Conservation (phyloP, 345 rosid species). For the Toxicodendron radicans region DNA sequence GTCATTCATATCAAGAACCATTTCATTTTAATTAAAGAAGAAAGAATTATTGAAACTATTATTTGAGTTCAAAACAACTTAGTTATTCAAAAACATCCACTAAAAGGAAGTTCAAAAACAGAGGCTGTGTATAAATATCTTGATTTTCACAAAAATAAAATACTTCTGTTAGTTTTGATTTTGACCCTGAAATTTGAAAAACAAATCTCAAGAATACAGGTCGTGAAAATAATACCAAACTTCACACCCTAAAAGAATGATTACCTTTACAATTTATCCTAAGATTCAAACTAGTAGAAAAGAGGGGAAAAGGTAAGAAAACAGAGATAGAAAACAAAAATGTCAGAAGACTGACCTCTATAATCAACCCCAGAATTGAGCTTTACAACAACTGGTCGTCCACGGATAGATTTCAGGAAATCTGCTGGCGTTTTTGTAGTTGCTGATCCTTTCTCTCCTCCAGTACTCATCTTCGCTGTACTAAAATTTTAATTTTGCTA, state of each 20-base stretch:
- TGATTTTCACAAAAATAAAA: too few species aligned
- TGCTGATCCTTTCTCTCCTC: constrained; percentile 53
- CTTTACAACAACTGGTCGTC: constrained; percentile 90
- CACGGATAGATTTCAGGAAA: constrained; percentile 93
- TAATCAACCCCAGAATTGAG: constrained; percentile 93
- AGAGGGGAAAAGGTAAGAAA: too few species aligned
- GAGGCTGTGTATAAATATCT: too few species aligned
- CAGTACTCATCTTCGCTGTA: constrained; percentile 57
- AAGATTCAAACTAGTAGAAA: neutral
- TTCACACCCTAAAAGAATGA: neutral
- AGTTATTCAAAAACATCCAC: too few species aligned
- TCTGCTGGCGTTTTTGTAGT: constrained; percentile 74
- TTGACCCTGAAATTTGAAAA: too few species aligned
- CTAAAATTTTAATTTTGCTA: neutral
- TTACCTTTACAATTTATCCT: neutral
- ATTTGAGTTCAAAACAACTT: too few species aligned
- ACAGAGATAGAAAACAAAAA: constrained; percentile 4
- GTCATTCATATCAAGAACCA: neutral
- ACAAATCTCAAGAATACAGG: too few species aligned
- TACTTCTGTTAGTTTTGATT: too few species aligned
- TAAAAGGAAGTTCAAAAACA: too few species aligned
- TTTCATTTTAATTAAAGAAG: neutral
- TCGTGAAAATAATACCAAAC: too few species aligned
- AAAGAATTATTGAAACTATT: too few species aligned
- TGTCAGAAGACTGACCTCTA: constrained; percentile 46